Evolutionary conservation across 768 basidiomycete genomes (phyloP).

Genomic region (Termitomyces sp.): DNA sequence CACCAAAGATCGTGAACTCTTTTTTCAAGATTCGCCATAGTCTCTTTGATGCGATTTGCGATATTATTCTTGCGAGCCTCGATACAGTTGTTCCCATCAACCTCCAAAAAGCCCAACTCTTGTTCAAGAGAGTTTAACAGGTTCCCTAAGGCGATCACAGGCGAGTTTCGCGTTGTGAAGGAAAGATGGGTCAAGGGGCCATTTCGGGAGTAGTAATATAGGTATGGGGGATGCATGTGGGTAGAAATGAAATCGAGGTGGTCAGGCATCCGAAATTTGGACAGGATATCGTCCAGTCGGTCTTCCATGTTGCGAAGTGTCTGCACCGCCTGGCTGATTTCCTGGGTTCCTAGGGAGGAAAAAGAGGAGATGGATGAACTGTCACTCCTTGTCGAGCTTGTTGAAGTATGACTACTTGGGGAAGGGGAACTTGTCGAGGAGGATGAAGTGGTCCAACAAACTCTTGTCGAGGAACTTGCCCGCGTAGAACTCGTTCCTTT

Average conservation of each 20-base stretch:
- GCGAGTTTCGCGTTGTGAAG: not conserved
- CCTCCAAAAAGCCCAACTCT: not conserved
- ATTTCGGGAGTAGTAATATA: not conserved
- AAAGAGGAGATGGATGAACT: not conserved
- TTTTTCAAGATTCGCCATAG: not conserved
- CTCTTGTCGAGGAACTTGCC: not conserved
- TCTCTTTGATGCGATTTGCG: not conserved
- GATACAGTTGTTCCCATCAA: not conserved
- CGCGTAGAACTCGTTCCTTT: not conserved
- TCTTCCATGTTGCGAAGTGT: not conserved
- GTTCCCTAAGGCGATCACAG: not conserved
- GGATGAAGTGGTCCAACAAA: not conserved
- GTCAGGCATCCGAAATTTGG: not conserved
- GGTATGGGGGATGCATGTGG: not conserved
- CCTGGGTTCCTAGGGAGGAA: not conserved
- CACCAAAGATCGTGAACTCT: not conserved
- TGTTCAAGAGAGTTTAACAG: not conserved
- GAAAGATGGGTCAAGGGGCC: slow-evolving; percentile 1
- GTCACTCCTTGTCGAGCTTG: not conserved
- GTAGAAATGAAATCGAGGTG: not conserved
- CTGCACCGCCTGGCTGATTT: not conserved
- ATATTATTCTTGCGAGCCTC: not conserved
- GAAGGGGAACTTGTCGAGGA: not conserved
- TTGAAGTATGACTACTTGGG: not conserved
- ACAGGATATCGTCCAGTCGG: not conserved